phyloP scores from a whole-genome alignment of 495 filamentous ascomycete species.

The Daldinia loculata region DNA sequence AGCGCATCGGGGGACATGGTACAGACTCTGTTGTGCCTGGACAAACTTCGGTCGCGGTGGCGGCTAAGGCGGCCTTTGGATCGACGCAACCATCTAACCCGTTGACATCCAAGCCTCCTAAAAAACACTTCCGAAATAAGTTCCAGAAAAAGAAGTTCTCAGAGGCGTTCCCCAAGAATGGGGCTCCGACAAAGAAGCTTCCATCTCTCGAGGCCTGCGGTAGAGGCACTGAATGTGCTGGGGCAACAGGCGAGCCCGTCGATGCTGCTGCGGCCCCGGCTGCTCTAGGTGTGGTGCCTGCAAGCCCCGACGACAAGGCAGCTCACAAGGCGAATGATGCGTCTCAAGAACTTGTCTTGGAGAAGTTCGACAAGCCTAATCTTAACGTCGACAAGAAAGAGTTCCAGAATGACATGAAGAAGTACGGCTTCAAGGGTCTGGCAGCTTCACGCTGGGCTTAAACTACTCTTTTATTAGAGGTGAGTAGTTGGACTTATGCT shows the following conservation, averaged over 20 bases:
- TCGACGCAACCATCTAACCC: not conserved
- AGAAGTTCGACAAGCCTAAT: not conserved
- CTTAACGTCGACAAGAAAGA: not conserved
- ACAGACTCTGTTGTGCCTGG: too few relatives aligned
- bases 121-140: not conserved
- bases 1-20: too few relatives aligned
- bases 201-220: not conserved
- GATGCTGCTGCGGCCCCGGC: too few relatives aligned
- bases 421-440: not conserved
- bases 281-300: too few relatives aligned
- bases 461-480: not conserved
- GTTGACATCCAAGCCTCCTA: not conserved
- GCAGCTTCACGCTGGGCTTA: not conserved
- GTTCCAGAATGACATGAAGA: not conserved
- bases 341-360: not conserved
- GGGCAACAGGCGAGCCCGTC: too few relatives aligned
- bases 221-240: rapidly evolving
- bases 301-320: not conserved
- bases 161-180: too few relatives aligned
- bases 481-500: not conserved
- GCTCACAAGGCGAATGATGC: not conserved
- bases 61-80: not conserved
- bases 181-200: not conserved
- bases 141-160: not conserved
- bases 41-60: not conserved